Conservation (phyloP, 805 yeast genomes). For the Pichia heedii region DNA sequence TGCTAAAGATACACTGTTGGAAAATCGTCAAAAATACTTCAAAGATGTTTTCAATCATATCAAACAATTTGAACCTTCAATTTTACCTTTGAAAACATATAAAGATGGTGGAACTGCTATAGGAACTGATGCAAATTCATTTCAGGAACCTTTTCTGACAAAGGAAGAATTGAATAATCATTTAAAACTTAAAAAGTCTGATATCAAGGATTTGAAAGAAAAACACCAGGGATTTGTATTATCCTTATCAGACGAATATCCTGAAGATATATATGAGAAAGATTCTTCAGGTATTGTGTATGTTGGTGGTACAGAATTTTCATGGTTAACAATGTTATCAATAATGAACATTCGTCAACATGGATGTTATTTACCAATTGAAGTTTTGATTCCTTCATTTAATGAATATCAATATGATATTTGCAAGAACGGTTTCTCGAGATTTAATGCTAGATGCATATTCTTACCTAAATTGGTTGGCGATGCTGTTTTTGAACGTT, state of each 20-base stretch:
- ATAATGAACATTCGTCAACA: slow-evolving; percentile 51
- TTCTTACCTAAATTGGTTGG: slow-evolving; percentile 53
- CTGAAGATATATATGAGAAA: slow-evolving; percentile 38
- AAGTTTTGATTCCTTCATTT: slow-evolving; percentile 64
- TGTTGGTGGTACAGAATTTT: slow-evolving; percentile 74
- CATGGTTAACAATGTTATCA: slow-evolving; percentile 58
- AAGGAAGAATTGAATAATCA: slow-evolving; percentile 33
- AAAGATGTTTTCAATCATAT: slow-evolving; percentile 6
- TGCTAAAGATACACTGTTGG: background rate
- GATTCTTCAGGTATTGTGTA: slow-evolving; percentile 45
- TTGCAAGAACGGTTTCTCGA: slow-evolving; percentile 53
- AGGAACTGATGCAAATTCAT: background rate
- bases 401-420: slow-evolving; percentile 63
- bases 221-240: slow-evolving; percentile 40
- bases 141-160: background rate
- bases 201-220: slow-evolving; percentile 34
- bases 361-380: slow-evolving; percentile 67
- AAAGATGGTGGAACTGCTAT: background rate
- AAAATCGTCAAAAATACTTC: background rate
- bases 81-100: slow-evolving; percentile 15
- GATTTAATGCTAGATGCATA: slow-evolving; percentile 55
- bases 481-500: slow-evolving; percentile 49
- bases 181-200: slow-evolving; percentile 36
- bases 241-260: slow-evolving; percentile 38
- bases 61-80: slow-evolving; percentile 34